Conservation (phyloP, 805 yeast species). For the Yarrowia sp. region DNA sequence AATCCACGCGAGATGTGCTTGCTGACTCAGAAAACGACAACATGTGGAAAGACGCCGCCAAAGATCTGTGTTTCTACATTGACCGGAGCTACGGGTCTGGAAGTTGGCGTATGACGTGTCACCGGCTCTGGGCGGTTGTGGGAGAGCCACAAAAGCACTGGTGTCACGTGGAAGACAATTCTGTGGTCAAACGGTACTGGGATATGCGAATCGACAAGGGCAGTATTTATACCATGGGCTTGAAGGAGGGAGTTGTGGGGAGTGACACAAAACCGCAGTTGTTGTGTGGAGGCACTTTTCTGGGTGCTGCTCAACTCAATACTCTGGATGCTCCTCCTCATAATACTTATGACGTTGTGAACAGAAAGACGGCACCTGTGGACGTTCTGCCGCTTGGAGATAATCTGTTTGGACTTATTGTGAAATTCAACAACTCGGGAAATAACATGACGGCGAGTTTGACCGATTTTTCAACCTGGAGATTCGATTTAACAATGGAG, state of each 20-base stretch:
- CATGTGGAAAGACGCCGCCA: conserved; percentile 3
- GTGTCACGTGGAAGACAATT: conserved; percentile 25
- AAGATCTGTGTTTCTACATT: conserved; percentile 1
- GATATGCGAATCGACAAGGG: conserved; percentile 12
- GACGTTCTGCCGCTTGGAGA: neutral
- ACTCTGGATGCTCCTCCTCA: conserved; percentile 13
- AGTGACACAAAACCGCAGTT: neutral
- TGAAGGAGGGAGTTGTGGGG: neutral
- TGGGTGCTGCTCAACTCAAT: neutral
- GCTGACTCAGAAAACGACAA: conserved; percentile 1
- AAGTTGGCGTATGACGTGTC: conserved; percentile 7
- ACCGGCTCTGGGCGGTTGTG: neutral
- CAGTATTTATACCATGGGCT: conserved; percentile 13
- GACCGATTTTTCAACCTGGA: conserved; percentile 12
- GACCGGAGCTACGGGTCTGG: neutral
- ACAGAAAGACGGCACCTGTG: conserved; percentile 11
- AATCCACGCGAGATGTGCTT: neutral
- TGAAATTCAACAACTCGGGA: conserved; percentile 21
- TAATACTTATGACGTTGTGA: conserved; percentile 7
- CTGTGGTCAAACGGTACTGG: conserved; percentile 22
- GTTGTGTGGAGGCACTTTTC: conserved; percentile 14
- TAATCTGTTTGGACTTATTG: neutral
- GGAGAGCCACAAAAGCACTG: conserved; percentile 2
- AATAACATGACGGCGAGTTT: conserved; percentile 16
- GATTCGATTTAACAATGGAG: conserved; percentile 4